These are phyloP conservation scores for Myxozyma udenii DNA, from an alignment of 805 yeast species.

Conservation along the genomic window DNA sequence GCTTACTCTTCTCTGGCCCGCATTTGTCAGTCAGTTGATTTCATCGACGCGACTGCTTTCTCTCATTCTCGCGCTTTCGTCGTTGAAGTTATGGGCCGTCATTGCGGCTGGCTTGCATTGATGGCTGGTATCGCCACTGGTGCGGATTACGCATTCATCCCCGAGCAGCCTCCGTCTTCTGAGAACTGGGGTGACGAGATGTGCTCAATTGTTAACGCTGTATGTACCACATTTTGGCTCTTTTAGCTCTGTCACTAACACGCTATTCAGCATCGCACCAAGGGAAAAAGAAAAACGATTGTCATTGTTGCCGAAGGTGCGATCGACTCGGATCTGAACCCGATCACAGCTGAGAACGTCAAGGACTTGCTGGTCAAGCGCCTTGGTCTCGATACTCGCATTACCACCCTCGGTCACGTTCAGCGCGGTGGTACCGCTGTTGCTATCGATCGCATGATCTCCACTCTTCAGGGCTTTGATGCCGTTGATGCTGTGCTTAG, in stretches of 20 bases:
- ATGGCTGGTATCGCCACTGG: slow-evolving; percentile 97
- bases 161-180: slow-evolving; percentile 83
- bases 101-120: slow-evolving; percentile 97
- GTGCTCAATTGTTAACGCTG: slow-evolving; percentile 56
- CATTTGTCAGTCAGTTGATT: slow-evolving; percentile 90
- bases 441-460: slow-evolving; percentile 85
- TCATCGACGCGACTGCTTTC: slow-evolving; percentile 94
- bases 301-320: slow-evolving; percentile 99
- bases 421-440: slow-evolving; percentile 99
- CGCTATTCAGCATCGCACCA: slow-evolving; percentile 62
- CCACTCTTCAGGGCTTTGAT: slow-evolving; percentile 95
- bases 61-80: slow-evolving; percentile 98
- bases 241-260: not conserved
- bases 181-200: slow-evolving; percentile 78
- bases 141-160: slow-evolving; percentile 91
- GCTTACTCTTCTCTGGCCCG: slow-evolving; percentile 91
- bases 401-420: slow-evolving; percentile 94
- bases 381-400: slow-evolving; percentile 88
- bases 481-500: slow-evolving; percentile 92
- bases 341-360: slow-evolving; percentile 77
- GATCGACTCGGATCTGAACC: slow-evolving; percentile 71
- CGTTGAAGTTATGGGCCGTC: slow-evolving; percentile 98
- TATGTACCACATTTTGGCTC: slow-evolving; percentile 1
- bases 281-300: slow-evolving; percentile 90
- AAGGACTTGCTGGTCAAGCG: slow-evolving; percentile 71